Conservation (phyloP, 495 filamentous ascomycete species). For the Talaromyces borbonicus region DNA sequence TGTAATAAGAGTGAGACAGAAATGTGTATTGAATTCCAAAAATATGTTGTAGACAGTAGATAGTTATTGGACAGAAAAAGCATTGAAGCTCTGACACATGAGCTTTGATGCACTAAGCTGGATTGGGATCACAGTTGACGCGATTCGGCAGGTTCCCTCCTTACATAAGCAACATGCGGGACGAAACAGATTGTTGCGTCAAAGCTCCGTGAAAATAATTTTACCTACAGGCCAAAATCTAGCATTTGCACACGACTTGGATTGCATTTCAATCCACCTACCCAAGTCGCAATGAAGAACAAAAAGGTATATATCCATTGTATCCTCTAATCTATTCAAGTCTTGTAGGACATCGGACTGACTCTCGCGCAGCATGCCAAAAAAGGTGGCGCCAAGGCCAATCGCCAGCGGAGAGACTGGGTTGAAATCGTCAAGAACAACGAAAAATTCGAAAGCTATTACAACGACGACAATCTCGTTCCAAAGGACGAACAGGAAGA, state of each 20-base stretch:
- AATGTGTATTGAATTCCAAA: too few relatives aligned
- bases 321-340: too few relatives aligned
- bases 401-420: slow-evolving; percentile 29
- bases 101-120: background rate
- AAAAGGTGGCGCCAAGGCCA: slow-evolving; percentile 22
- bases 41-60: too few relatives aligned
- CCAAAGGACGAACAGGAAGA: slow-evolving; percentile 59
- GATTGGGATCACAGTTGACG: background rate
- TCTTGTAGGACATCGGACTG: background rate
- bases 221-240: too few relatives aligned
- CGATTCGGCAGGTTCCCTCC: background rate
- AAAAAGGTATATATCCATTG: slow-evolving; percentile 33
- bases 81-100: too few relatives aligned
- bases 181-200: background rate
- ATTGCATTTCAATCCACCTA: background rate
- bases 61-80: too few relatives aligned
- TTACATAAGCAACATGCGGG: slow-evolving; percentile 1
- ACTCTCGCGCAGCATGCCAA: slow-evolving; percentile 19
- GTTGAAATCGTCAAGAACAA: slow-evolving; percentile 59
- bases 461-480: slow-evolving; percentile 64
- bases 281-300: slow-evolving; percentile 26
- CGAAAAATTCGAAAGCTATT: slow-evolving; percentile 69
- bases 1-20: too few relatives aligned
- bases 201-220: background rate
- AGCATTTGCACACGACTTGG: too few relatives aligned